Conservation (phyloP, 164 flowering plant species). For the Sedum album region DNA sequence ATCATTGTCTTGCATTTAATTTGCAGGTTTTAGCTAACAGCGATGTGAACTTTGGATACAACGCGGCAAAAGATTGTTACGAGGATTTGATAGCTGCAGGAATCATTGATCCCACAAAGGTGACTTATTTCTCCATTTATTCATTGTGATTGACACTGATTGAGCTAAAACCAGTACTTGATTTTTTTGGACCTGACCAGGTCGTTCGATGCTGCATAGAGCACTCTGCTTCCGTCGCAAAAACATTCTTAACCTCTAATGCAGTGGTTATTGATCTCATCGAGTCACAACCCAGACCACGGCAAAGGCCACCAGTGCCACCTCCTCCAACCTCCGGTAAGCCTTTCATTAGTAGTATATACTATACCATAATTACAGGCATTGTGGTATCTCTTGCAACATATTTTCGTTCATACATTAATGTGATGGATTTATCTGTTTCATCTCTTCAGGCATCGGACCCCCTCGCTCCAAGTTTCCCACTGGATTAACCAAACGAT, state of each 20-base stretch:
- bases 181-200: slow-evolving; percentile 20
- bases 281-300: slow-evolving; percentile 23
- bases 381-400: neutral
- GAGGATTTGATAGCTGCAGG: slow-evolving; percentile 75
- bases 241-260: slow-evolving; percentile 57
- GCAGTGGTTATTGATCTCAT: slow-evolving; percentile 57
- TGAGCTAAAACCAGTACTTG: neutral
- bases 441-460: slow-evolving; percentile 1
- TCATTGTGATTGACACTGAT: neutral
- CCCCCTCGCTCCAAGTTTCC: slow-evolving; percentile 5
- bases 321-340: slow-evolving; percentile 22
- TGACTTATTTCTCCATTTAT: slow-evolving; percentile 12
- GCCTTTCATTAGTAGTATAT: neutral
- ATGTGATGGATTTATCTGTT: neutral
- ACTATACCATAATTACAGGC: no score
- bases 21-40: slow-evolving; percentile 50
- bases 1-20: no score
- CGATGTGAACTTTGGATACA: slow-evolving; percentile 53
- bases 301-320: slow-evolving; percentile 22
- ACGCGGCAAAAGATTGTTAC: slow-evolving; percentile 65
- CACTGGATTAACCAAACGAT: neutral
- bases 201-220: slow-evolving; percentile 80
- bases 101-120: slow-evolving; percentile 87
- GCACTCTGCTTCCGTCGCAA: slow-evolving; percentile 76
- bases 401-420: neutral